Base-by-base conservation (phyloP, 257 asterid species). In the Salvia miltiorrhiza region DNA sequence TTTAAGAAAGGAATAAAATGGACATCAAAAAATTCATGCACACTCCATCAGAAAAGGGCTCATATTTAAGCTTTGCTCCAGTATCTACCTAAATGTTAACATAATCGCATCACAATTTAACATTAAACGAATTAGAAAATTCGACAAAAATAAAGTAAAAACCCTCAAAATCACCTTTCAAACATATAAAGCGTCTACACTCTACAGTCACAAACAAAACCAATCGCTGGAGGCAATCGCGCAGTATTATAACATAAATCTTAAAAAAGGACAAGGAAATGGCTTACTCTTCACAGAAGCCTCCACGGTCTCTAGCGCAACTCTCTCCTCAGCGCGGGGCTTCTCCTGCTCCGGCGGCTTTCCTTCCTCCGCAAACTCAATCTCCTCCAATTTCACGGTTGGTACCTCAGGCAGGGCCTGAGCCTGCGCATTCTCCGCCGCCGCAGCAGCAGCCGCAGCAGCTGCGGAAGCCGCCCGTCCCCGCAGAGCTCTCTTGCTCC, bases 401-500 rank as follows among this genome's bases (percentile, higher is more conserved):
- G 77, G 53, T 50, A 76, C 85, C 74, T 71, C 86, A 1, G 63
- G 32, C 9, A 37, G 72, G 16, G 57, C 70, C 75, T 53, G 79
- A 7, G 68, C 70, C 54, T 70, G 79, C 65, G 35, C 35, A 70
- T 37, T 74, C 74, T 75, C 44, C 70, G 54, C 52, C 77, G 81
- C 63, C 75, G 75, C 57, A 58, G 43, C 43, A 1, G 40, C 39
- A 33, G 79, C 35, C 76, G 53, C 50, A 3, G n/a, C n/a, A n/a
- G n/a, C n/a, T n/a, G 54, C 65, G 11, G 50, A 72, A 17, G 80
- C 67, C 76, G 73, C 65, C 69, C 80, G 72, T 2, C 80, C 90
- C 39, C 97, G 85, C 24, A 78, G 68, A 58, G 79, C 82, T 63
- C 92, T 79, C 88, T 78, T 88, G 68, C 84, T 75, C 26, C 95